Conservation (phyloP, 208 protist genomes). For the Leishmania guyanensis region DNA sequence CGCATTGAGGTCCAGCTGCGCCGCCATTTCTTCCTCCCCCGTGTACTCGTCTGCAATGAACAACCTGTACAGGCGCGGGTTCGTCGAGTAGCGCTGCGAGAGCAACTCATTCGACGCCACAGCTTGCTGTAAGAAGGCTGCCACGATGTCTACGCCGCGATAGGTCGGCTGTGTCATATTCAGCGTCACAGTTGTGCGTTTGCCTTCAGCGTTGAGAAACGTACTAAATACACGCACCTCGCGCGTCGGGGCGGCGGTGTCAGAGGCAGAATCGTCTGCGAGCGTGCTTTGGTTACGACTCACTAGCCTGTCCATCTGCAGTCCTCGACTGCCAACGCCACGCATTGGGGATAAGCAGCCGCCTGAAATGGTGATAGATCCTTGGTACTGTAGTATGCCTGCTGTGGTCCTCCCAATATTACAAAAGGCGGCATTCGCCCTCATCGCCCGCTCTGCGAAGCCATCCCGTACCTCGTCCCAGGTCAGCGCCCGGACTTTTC, state of each 20-base stretch:
- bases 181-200: constrained; percentile 52
- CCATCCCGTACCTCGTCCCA: constrained; percentile 47
- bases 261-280: constrained; percentile 23
- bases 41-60: constrained; percentile 91
- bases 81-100: constrained; percentile 66
- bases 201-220: constrained; percentile 68
- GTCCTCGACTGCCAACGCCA: constrained; percentile 1
- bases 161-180: constrained; percentile 53
- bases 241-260: constrained; percentile 15
- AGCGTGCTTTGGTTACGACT: constrained; percentile 20
- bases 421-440: constrained; percentile 18
- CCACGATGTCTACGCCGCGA: constrained; percentile 57
- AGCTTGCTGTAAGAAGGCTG: constrained; percentile 67
- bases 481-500: constrained; percentile 54
- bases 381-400: background rate
- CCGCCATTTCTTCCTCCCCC: constrained; percentile 84
- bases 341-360: background rate
- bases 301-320: constrained; percentile 13
- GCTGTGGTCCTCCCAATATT: constrained; percentile 7
- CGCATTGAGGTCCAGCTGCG: constrained; percentile 60
- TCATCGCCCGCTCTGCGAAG: constrained; percentile 19
- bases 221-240: constrained; percentile 82
- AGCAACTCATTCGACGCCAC: constrained; percentile 60
- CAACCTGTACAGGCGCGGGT: constrained; percentile 80
- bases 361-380: background rate